Base-by-base conservation (phyloP, 2,329 filamentous ascomycete species). In the Colletotrichum simmondsii region DNA sequence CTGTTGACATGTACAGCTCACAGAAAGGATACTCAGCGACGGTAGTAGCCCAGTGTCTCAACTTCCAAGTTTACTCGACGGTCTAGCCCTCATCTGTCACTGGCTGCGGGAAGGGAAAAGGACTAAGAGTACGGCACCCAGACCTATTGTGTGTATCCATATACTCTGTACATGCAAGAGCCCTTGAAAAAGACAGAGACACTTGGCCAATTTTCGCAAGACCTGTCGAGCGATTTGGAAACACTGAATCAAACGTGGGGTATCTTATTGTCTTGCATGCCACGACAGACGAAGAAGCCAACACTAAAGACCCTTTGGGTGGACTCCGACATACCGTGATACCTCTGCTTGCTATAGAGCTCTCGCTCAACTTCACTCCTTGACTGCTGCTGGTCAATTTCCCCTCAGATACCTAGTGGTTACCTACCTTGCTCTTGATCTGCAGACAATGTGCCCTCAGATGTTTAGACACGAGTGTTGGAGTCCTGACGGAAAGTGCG, bases 251-350 rank as follows among this genome's bases (percentile, higher is more conserved):
- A 32, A 16, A 65, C 35, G 52, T 57, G 26, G 66, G 26, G 60
- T 69, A 57, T 26, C 16, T n/a, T 37, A 35, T 59, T 59, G 54
- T 60, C 53, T 70, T 42, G 62, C 68, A 59, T 70, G 30, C 62
- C 68, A 46, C 30, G 62, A 26, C 68, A 24, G 32, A 37, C 42
- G 42, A 49, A 8, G 19, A n/a, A 14, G 14, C 62, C 53, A 46
- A 46, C 54, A 65, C 24, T 26, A 59, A 26, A 10, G 30, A 7
- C 12, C 19, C 5, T 42, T 53, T 26, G 10, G 10, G 12, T 63
- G 60, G 42, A 49, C 7, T 49, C 19, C 42, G 11, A n/a, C 19
- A n/a, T 49, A 49, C 42, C 42, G 37, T 49, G 19, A n/a, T 49
- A 49, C 42, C 19, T 35, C 32, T 11, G 12, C 32, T 10, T 8